Conservation (phyloP, 495 filamentous ascomycete species). For the Penicillium coffeae region DNA sequence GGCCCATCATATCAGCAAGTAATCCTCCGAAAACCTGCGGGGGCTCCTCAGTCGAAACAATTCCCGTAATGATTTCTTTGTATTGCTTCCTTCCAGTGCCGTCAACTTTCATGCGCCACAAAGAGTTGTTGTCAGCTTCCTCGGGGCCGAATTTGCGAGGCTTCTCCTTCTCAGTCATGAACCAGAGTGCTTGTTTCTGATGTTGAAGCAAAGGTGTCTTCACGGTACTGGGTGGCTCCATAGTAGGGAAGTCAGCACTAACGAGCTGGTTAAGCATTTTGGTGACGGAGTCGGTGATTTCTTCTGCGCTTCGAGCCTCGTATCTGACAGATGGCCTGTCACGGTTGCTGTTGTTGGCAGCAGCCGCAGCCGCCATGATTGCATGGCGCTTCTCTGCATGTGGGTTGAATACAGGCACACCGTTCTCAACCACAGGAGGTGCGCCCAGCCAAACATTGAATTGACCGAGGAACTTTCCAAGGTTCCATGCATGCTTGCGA, state of each 20-base stretch:
- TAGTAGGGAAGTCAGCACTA: constrained; percentile 68
- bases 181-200: constrained; percentile 87
- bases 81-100: constrained; percentile 57
- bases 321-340: constrained; percentile 34
- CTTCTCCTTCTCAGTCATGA: constrained; percentile 79
- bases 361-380: constrained; percentile 19
- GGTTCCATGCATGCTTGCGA: constrained; percentile 53
- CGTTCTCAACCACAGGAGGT: constrained; percentile 59
- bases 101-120: constrained; percentile 61
- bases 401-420: constrained; percentile 66
- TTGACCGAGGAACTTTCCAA: constrained; percentile 64
- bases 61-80: constrained; percentile 79
- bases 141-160: constrained; percentile 51
- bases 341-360: constrained; percentile 15
- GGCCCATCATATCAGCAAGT: constrained; percentile 95
- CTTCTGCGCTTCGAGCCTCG: constrained; percentile 67
- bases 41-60: constrained; percentile 59
- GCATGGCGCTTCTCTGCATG: constrained; percentile 49
- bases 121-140: constrained; percentile 60
- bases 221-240: constrained; percentile 60
- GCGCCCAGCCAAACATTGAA: constrained; percentile 61
- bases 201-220: constrained; percentile 73
- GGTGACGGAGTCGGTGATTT: constrained; percentile 78
- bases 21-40: constrained; percentile 77
- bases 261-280: constrained; percentile 83